Percentiles rank a stretch among this genome's conserved stretches.
Conservation (phyloP, 257 asterid species). For the Solanum tacnaense region DNA sequence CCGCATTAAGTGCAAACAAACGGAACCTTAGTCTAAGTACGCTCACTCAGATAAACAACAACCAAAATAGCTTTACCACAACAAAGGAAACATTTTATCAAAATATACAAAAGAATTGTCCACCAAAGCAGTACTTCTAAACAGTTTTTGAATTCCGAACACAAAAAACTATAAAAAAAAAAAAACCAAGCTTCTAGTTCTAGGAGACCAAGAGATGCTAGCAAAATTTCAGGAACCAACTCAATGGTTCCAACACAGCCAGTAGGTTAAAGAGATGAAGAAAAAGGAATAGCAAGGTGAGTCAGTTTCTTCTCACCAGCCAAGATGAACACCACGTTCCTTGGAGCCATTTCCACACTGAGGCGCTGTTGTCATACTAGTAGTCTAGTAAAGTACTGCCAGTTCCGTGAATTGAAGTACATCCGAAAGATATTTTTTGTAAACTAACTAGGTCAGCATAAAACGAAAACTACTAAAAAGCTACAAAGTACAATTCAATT, state of each 20-base stretch:
- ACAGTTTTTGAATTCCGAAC: background rate
- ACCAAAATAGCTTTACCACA: background rate
- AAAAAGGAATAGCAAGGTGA: background rate
- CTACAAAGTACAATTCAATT: background rate
- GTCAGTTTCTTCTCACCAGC: background rate
- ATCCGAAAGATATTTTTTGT: background rate
- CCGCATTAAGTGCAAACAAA: background rate
- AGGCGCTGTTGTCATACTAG: background rate
- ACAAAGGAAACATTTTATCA: background rate
- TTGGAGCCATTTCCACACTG: background rate
- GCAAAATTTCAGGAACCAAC: background rate
- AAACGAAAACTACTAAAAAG: background rate
- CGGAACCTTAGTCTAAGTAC: background rate
- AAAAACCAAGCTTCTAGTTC: background rate
- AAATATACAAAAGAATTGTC: background rate
- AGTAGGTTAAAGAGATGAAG: background rate
- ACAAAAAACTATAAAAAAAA: background rate
- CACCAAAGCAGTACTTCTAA: background rate
- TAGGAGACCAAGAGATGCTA: background rate
- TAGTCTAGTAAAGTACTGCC: background rate
- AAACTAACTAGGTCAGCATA: background rate
- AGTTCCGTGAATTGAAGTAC: background rate
- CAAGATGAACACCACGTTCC: background rate
- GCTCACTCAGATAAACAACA: background rate
- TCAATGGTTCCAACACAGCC: background rate